phyloP scores from a whole-genome alignment of 768 basidiomycete genomes.

The Boletus reticulatus region DNA sequence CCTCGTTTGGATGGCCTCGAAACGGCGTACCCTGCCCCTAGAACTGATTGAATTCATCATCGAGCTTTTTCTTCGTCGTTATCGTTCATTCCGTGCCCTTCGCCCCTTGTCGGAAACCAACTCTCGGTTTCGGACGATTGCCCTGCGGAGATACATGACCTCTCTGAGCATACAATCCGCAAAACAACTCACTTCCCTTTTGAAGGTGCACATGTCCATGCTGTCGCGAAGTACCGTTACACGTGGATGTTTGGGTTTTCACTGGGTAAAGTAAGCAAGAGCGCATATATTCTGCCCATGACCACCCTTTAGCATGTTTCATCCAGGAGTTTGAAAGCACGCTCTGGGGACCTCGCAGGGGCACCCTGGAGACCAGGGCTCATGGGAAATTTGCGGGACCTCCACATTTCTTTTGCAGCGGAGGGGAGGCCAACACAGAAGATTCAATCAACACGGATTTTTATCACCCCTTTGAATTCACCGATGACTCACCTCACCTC shows the following conservation, averaged over 20 bases:
- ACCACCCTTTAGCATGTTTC: neutral
- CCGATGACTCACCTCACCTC: slow-evolving; percentile 39
- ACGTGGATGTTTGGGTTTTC: slow-evolving; percentile 30
- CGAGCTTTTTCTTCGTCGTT: slow-evolving; percentile 17
- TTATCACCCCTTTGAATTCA: slow-evolving; percentile 27
- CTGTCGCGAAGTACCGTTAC: slow-evolving; percentile 15
- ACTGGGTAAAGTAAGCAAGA: slow-evolving; percentile 47
- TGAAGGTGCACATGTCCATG: slow-evolving; percentile 31
- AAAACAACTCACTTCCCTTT: slow-evolving; percentile 29
- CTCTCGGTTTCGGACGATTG: slow-evolving; percentile 40
- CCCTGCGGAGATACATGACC: slow-evolving; percentile 36
- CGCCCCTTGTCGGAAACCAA: slow-evolving; percentile 41
- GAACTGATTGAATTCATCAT: slow-evolving; percentile 34
- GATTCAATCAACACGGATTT: slow-evolving; percentile 33
- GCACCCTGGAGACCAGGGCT: slow-evolving; percentile 28
- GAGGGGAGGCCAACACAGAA: slow-evolving; percentile 48
- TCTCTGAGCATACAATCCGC: slow-evolving; percentile 19
- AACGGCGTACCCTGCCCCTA: slow-evolving; percentile 23
- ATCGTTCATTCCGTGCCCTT: slow-evolving; percentile 34
- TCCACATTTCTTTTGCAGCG: slow-evolving; percentile 42
- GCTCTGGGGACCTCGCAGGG: slow-evolving; percentile 15
- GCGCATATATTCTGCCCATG: slow-evolving; percentile 16
- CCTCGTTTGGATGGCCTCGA: neutral
- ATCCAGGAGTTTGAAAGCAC: slow-evolving; percentile 20
- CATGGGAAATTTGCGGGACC: slow-evolving; percentile 35